Percentiles rank a stretch among this genome's conserved stretches.
Conservation (phyloP, 2,329 filamentous ascomycete species). For the Amylocarpus encephaloides region DNA sequence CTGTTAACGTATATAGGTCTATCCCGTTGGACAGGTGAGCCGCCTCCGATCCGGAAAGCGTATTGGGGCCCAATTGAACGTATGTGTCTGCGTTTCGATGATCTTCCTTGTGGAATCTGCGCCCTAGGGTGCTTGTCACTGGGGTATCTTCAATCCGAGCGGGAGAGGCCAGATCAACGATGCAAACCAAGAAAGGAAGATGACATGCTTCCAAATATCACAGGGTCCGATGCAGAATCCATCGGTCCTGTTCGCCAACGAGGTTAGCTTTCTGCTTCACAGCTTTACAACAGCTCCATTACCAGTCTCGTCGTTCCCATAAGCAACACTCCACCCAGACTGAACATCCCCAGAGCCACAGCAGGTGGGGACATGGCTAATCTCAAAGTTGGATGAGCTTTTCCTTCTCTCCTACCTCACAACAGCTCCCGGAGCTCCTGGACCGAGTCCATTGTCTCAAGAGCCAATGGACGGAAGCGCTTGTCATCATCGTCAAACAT, state of each 20-base stretch:
- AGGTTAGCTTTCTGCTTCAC: neutral
- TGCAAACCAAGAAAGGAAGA: too few species aligned
- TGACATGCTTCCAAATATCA: too few species aligned
- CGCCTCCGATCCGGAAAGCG: too few species aligned
- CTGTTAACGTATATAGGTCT: too few species aligned
- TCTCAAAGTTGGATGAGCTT: neutral
- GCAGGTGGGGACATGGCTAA: neutral
- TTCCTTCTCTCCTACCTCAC: constrained; percentile 14
- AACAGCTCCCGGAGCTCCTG: constrained; percentile 14
- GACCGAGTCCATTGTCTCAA: constrained; percentile 10
- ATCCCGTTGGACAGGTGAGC: too few species aligned
- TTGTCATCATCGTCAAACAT: constrained; percentile 33
- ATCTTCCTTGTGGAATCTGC: too few species aligned
- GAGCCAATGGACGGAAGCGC: constrained; percentile 27
- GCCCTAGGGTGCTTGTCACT: too few species aligned
- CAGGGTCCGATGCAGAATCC: neutral
- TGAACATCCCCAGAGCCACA: neutral
- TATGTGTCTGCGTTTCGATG: too few species aligned
- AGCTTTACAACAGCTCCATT: neutral
- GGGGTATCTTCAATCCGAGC: too few species aligned
- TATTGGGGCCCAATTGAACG: too few species aligned
- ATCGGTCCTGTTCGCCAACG: neutral
- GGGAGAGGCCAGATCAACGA: too few species aligned
- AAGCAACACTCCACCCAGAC: neutral
- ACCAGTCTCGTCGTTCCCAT: neutral